Evolutionary conservation across 441 rosid species (phyloP).

Genomic region (Pelargonium citronellum): DNA sequence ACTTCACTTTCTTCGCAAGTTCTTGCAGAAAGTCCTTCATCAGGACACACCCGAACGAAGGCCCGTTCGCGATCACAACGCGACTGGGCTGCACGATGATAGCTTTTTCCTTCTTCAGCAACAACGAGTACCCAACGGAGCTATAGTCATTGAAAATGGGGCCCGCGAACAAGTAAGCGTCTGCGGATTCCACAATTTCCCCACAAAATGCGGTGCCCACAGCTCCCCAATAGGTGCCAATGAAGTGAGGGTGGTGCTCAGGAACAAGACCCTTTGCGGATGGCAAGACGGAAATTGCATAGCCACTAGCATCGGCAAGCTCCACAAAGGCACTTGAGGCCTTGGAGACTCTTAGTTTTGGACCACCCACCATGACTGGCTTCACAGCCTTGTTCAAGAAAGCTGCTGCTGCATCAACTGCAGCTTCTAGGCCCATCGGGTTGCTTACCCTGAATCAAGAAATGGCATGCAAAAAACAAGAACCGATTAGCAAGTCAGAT

Average conservation of each 20-base stretch:
- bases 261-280: slow-evolving; percentile 80
- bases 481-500: too few relatives aligned
- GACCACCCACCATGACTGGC: slow-evolving; percentile 77
- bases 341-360: slow-evolving; percentile 61
- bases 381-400: slow-evolving; percentile 84
- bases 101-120: slow-evolving; percentile 82
- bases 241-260: slow-evolving; percentile 51
- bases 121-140: slow-evolving; percentile 87
- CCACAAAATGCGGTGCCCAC: slow-evolving; percentile 75
- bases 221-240: slow-evolving; percentile 80
- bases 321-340: slow-evolving; percentile 57
- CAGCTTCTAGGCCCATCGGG: slow-evolving; percentile 41
- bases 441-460: background rate
- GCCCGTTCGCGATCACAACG: slow-evolving; percentile 66
- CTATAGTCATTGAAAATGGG: slow-evolving; percentile 84
- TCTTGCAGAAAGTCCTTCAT: slow-evolving; percentile 71
- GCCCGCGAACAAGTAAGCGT: slow-evolving; percentile 85
- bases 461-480: background rate
- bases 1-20: slow-evolving; percentile 51
- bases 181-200: slow-evolving; percentile 83
- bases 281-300: slow-evolving; percentile 68
- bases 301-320: slow-evolving; percentile 73
- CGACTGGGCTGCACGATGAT: slow-evolving; percentile 74
- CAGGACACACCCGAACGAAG: slow-evolving; percentile 74
- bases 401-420: slow-evolving; percentile 70